These are phyloP conservation scores for Geranomyces variabilis DNA, from an alignment of 192 early-diverging fungal genomes.

Conservation along the genomic window DNA sequence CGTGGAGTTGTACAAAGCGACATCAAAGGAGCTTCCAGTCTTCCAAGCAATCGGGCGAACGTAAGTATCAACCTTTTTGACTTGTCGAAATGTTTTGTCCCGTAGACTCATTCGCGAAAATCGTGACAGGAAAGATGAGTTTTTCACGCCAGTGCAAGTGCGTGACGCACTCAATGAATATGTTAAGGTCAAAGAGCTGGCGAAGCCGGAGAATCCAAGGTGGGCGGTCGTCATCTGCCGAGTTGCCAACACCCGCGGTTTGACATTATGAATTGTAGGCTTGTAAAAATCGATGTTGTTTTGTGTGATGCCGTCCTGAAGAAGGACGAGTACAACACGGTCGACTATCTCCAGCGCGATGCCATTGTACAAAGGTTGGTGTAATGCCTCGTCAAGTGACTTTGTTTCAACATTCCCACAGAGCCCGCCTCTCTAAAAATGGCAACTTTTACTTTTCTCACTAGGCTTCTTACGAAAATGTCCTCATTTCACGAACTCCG, in stretches of 20 bases:
- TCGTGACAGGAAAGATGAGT: conserved; percentile 50
- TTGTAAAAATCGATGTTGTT: conserved; percentile 67
- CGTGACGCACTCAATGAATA: conserved; percentile 64
- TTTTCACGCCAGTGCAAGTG: conserved; percentile 64
- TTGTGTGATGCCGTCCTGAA: conserved; percentile 67
- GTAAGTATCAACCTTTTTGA: conserved; percentile 4
- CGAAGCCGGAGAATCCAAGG: conserved; percentile 42
- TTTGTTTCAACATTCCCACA: no score
- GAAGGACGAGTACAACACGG: conserved; percentile 68
- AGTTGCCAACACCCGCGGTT: no score
- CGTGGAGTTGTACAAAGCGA: conserved; percentile 39
- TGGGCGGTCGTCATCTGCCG: not conserved
- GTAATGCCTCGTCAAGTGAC: no score
- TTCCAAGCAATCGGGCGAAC: conserved; percentile 41
- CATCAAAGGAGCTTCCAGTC: conserved; percentile 22
- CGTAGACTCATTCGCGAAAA: no score
- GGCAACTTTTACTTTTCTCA: not conserved
- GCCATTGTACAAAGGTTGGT: conserved; percentile 45
- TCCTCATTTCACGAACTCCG: conserved; percentile 54
- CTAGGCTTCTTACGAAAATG: conserved; percentile 44
- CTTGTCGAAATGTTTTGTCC: no score
- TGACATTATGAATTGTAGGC: conserved; percentile 24
- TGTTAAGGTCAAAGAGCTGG: conserved; percentile 61
- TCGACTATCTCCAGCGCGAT: conserved; percentile 60
- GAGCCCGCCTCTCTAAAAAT: no score